Evolutionary conservation across 2,329 filamentous ascomycete species (phyloP).

Genomic region (Fusarium albidum): DNA sequence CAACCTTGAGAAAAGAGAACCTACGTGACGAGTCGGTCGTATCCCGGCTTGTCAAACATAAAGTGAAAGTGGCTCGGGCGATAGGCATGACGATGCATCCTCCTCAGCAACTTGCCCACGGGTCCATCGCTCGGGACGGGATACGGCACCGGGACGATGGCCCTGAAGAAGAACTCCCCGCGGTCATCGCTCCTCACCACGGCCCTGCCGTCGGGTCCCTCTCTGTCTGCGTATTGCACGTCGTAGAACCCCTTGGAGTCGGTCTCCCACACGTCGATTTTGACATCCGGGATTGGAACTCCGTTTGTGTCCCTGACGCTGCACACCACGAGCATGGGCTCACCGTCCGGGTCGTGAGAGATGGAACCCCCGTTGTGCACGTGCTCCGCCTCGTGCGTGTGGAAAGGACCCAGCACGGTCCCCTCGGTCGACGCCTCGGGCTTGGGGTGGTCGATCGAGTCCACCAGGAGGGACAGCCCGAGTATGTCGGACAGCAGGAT

Average conservation of each 20-base stretch:
- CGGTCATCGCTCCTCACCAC: constrained; percentile 40
- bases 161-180: constrained; percentile 75
- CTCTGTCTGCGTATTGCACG: constrained; percentile 71
- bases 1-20: no score
- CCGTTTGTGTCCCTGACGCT: constrained; percentile 70
- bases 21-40: constrained; percentile 22
- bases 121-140: constrained; percentile 86
- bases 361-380: constrained; percentile 64
- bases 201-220: constrained; percentile 47
- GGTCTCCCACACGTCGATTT: constrained; percentile 83
- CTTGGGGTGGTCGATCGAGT: constrained; percentile 81
- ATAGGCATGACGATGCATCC: constrained; percentile 75
- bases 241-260: constrained; percentile 79
- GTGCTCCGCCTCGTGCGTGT: constrained; percentile 73
- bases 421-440: constrained; percentile 73
- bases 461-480: constrained; percentile 78
- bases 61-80: constrained; percentile 85
- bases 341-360: constrained; percentile 70
- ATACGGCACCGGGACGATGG: constrained; percentile 84
- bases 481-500: constrained; percentile 80
- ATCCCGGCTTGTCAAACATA: constrained; percentile 71
- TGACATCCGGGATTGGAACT: constrained; percentile 66
- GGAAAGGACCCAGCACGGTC: constrained; percentile 79
- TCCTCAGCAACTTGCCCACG: constrained; percentile 74
- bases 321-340: constrained; percentile 73